phyloP scores from a whole-genome alignment of 2,329 filamentous ascomycete species.

The Xylariaceae sp. region DNA sequence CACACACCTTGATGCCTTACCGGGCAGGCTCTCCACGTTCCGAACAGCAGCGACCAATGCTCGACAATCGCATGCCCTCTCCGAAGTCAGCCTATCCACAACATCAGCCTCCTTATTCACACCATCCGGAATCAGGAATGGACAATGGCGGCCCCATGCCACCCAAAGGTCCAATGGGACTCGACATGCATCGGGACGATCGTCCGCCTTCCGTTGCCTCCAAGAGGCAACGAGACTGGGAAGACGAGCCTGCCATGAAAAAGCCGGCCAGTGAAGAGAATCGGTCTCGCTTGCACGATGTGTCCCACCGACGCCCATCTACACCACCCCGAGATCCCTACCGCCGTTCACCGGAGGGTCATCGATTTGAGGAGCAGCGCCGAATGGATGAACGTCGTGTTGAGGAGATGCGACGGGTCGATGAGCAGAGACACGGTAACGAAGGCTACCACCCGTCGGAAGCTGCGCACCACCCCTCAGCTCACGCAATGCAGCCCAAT shows the following conservation, averaged over 20 bases:
- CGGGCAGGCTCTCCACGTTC: constrained; percentile 73
- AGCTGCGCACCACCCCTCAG: constrained; percentile 76
- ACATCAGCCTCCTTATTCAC: constrained; percentile 63
- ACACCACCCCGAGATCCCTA: constrained; percentile 65
- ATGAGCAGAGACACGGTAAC: constrained; percentile 57
- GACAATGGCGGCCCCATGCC: constrained; percentile 63
- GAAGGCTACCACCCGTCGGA: constrained; percentile 89
- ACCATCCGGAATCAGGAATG: constrained; percentile 60
- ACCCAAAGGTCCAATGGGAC: constrained; percentile 47
- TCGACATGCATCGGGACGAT: constrained; percentile 63
- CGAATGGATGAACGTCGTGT: constrained; percentile 52
- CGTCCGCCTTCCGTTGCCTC: constrained; percentile 73
- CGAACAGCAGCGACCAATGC: constrained; percentile 66
- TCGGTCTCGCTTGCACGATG: constrained; percentile 78
- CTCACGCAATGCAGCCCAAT: constrained; percentile 49
- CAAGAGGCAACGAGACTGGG: constrained; percentile 90
- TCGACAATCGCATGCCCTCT: constrained; percentile 85
- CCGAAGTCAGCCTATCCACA: constrained; percentile 81
- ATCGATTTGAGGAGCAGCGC: constrained; percentile 59
- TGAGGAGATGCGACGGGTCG: constrained; percentile 44
- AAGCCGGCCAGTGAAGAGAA: constrained; percentile 87
- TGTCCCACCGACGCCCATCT: constrained; percentile 70
- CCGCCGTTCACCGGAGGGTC: constrained; percentile 69
- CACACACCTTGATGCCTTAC: constrained; percentile 62
- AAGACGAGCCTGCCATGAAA: constrained; percentile 72